Base-by-base conservation (phyloP, 1,139 yeast genomes). In the Suhomyces coccinellae region DNA sequence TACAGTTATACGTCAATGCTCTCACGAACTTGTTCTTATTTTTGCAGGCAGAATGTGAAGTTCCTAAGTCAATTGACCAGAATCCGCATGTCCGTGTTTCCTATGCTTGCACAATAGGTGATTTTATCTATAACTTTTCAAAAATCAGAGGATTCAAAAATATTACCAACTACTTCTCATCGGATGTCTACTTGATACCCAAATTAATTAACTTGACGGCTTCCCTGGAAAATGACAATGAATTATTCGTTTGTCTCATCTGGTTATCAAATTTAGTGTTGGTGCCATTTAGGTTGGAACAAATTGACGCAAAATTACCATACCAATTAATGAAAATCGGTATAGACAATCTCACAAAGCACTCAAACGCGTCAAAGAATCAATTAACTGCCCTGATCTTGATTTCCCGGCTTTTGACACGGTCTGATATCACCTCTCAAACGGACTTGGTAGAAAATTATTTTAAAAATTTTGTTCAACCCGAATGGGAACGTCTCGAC, bases 201-300 rank as follows among this genome's bases (percentile, higher is more conserved):
- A 50, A 52, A 6, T 57, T 82, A 2, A 45, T 78, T 27, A 40
- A 54, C 5, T 49, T 62, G 39, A 47, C 67, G 11, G 38, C 41
- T 7, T 12, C 44, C 17, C 13, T 43, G 46, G 29, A 46, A 2
- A 40, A 51, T 77, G 96, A 95, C 69, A 52, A 80, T 51, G 78
- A 78, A 40, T 60, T 73, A 10, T 87, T 80, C 53, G 62, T 83
- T 4, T 61, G 83, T 36, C 63, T 89, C n/a, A 66, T 87, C 7
- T 90, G 97, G 96, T 67, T 88, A 13, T 76, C 86, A 0, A 80
- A 84, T 26, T 65, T 89, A 15, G 77, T 82, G 0, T 65, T 87
- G 30, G 82, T 83, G 0, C 97, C 98, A 0, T 90, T 90, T 57
- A 73, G 77, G 3, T 67, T 90, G 36, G 64, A 61, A 0, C 57